Percentiles rank a stretch among this genome's conserved stretches.
Evolutionary conservation across 2,329 filamentous ascomycete species (phyloP).

Genomic region (Paradendryphiella salina): DNA sequence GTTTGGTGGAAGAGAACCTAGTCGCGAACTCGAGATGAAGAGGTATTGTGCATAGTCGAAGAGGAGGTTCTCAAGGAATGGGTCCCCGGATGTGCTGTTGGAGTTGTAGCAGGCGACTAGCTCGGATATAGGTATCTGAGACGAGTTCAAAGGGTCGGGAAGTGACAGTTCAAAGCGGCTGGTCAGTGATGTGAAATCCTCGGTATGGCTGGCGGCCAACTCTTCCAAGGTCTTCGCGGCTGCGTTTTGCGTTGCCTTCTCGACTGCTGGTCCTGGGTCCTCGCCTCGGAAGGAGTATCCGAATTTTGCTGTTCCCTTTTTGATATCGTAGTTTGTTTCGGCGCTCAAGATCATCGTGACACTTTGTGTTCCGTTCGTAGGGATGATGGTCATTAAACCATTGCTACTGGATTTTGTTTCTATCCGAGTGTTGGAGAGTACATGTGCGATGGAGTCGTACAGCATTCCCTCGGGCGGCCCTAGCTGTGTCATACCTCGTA

Average conservation of each 20-base stretch:
- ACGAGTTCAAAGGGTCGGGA: conserved; percentile 52
- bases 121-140: conserved; percentile 45
- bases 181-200: conserved; percentile 50
- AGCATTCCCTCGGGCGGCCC: conserved; percentile 52
- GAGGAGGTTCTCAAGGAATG: conserved; percentile 57
- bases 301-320: conserved; percentile 51
- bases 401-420: conserved; percentile 15
- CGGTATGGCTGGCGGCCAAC: conserved; percentile 45
- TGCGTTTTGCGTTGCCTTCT: conserved; percentile 41
- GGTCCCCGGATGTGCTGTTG: conserved; percentile 47
- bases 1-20: conserved; percentile 57
- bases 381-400: conserved; percentile 13
- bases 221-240: conserved; percentile 37
- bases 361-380: conserved; percentile 20
- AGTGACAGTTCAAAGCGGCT: conserved; percentile 51
- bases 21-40: conserved; percentile 59
- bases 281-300: conserved; percentile 55
- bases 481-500: conserved; percentile 44
- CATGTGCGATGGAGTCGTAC: conserved; percentile 48
- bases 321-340: conserved; percentile 56
- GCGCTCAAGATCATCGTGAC: conserved; percentile 51
- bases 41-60: conserved; percentile 60
- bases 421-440: conserved; percentile 26
- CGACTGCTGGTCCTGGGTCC: conserved; percentile 51
- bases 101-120: conserved; percentile 38